Percentiles rank a stretch among this genome's conserved stretches.
Evolutionary conservation across 352 stramenopile species (phyloP).

Genomic region (Pythium aphanidermatum): DNA sequence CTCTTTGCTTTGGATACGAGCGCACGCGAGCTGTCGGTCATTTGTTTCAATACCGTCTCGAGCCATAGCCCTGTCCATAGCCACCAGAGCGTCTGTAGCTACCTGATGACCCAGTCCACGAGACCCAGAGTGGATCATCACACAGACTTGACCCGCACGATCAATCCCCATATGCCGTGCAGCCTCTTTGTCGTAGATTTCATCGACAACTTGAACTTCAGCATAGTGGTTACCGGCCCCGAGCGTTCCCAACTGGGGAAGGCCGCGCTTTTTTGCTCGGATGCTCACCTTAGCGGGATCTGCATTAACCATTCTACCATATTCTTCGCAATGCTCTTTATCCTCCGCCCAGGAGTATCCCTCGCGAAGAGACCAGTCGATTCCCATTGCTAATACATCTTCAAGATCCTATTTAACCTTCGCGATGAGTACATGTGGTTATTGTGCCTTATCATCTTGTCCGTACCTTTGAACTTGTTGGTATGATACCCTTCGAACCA

Average conservation of each 20-base stretch:
- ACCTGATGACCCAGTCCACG: constrained; percentile 81
- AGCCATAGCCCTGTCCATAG: constrained; percentile 72
- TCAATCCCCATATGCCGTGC: too few species aligned
- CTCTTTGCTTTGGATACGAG: constrained; percentile 53
- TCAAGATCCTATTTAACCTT: constrained; percentile 83
- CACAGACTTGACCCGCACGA: too few species aligned
- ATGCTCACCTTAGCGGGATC: constrained; percentile 50
- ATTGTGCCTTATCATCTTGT: too few species aligned
- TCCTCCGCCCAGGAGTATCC: constrained; percentile 82
- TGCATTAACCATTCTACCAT: constrained; percentile 78
- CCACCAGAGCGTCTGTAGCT: constrained; percentile 69
- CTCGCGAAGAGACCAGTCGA: constrained; percentile 79
- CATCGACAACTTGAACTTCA: constrained; percentile 85
- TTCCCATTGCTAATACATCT: constrained; percentile 61
- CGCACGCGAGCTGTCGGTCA: constrained; percentile 77
- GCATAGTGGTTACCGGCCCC: constrained; percentile 86
- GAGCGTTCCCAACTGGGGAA: constrained; percentile 82
- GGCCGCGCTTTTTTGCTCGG: constrained; percentile 66
- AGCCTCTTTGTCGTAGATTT: constrained; percentile 71
- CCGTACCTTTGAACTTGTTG: too few species aligned
- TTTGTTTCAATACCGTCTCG: constrained; percentile 67
- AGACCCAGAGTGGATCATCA: too few species aligned
- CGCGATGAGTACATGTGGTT: too few species aligned
- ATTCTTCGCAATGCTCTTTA: constrained; percentile 84
- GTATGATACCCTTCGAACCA: too few species aligned